Evolutionary conservation across 2,329 filamentous ascomycete genomes (phyloP).

Genomic region (Dendrostoma leiphaemia): DNA sequence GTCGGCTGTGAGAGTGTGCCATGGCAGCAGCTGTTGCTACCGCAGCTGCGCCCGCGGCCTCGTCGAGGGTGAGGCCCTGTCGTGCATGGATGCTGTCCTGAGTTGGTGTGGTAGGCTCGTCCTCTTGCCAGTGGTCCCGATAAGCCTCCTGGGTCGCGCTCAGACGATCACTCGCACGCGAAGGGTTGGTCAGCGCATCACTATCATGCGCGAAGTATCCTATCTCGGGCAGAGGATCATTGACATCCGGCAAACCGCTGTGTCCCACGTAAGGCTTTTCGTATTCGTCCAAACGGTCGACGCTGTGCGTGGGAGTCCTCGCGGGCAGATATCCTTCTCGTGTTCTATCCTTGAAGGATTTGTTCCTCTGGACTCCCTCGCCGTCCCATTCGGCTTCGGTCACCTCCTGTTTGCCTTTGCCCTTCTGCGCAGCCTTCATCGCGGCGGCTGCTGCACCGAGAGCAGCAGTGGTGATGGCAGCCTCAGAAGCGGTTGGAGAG

Average conservation of each 20-base stretch:
- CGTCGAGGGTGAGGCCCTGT: slow-evolving; percentile 36
- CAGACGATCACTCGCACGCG: slow-evolving; percentile 73
- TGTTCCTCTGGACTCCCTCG: slow-evolving; percentile 56
- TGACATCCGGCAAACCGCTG: slow-evolving; percentile 65
- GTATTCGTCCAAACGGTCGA: slow-evolving; percentile 51
- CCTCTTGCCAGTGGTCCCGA: slow-evolving; percentile 23
- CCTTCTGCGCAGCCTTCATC: slow-evolving; percentile 45
- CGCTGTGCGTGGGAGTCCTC: slow-evolving; percentile 56
- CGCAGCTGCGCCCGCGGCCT: slow-evolving; percentile 53
- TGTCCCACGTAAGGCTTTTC: slow-evolving; percentile 59
- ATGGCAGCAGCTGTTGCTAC: slow-evolving; percentile 48
- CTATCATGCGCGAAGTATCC: slow-evolving; percentile 59
- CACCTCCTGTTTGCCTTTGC: slow-evolving; percentile 36
- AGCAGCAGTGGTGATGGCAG: slow-evolving; percentile 56
- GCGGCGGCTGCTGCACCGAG: slow-evolving; percentile 52
- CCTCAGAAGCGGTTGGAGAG: slow-evolving; percentile 56
- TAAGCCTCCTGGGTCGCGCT: slow-evolving; percentile 43
- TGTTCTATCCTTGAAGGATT: slow-evolving; percentile 65
- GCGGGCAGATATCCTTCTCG: slow-evolving; percentile 54
- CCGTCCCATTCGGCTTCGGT: slow-evolving; percentile 39
- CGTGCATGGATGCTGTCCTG: slow-evolving; percentile 24
- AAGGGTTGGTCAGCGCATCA: slow-evolving; percentile 82
- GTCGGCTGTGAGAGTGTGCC: slow-evolving; percentile 47
- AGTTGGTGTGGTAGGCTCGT: slow-evolving; percentile 33
- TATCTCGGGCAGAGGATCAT: slow-evolving; percentile 75